phyloP scores from a whole-genome alignment of 2,329 filamentous ascomycete genomes.

The Ceratocystis eucalypticola region DNA sequence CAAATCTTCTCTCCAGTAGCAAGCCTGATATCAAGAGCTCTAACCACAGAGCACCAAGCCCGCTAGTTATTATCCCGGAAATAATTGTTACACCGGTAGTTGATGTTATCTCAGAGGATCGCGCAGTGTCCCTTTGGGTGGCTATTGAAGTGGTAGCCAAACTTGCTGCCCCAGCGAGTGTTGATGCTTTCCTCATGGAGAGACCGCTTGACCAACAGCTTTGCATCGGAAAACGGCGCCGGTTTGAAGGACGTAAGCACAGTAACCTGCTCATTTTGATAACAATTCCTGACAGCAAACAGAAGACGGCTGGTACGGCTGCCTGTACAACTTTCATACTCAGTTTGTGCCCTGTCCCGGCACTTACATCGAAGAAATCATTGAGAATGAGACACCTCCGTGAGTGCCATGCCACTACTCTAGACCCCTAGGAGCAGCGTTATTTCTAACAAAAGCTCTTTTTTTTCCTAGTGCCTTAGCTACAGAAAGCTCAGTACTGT shows the following conservation, averaged over 20 bases:
- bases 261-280: background rate
- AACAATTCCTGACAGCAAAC: background rate
- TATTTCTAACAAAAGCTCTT: background rate
- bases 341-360: slow-evolving; percentile 32
- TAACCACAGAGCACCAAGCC: slow-evolving; percentile 14
- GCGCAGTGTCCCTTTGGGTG: slow-evolving; percentile 31
- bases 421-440: background rate
- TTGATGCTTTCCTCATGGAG: slow-evolving; percentile 18
- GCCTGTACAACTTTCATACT: slow-evolving; percentile 36
- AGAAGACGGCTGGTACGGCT: slow-evolving; percentile 30
- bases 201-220: slow-evolving; percentile 17
- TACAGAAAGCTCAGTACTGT: slow-evolving; percentile 33
- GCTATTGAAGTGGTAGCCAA: slow-evolving; percentile 36
- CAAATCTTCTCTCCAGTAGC: background rate
- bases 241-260: slow-evolving; percentile 18
- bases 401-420: slow-evolving; percentile 22
- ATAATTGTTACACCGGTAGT: slow-evolving; percentile 34
- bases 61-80: slow-evolving; percentile 30
- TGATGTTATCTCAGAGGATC: slow-evolving; percentile 26
- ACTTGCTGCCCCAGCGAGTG: slow-evolving; percentile 23
- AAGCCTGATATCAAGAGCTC: background rate
- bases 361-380: slow-evolving; percentile 33
- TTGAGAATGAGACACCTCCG: slow-evolving; percentile 34
- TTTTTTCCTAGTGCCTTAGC: slow-evolving; percentile 28
- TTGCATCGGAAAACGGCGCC: slow-evolving; percentile 18